Percentiles rank a stretch among this genome's conserved stretches.
These are phyloP conservation scores for Anthostomella pinea DNA, from an alignment of 2,329 filamentous ascomycete genomes.

Conservation along the genomic window DNA sequence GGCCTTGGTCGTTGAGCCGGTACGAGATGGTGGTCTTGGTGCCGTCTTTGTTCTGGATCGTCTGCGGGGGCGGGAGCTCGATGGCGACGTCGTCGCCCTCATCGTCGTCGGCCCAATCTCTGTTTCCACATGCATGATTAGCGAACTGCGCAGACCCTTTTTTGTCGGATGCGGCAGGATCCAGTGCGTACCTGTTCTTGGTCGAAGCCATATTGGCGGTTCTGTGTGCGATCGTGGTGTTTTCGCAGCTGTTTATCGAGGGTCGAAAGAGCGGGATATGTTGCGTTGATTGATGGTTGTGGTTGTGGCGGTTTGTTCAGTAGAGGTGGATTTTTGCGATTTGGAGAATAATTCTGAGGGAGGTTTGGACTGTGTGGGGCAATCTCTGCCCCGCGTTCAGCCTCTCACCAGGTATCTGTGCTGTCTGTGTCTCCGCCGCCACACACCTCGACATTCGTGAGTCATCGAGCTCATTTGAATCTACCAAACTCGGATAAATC, in stretches of 20 bases:
- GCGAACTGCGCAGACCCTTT: no score
- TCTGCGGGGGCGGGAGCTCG: conserved; percentile 79
- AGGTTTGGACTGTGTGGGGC: conserved; percentile 19
- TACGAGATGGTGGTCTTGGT: conserved; percentile 94
- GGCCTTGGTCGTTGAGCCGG: conserved; percentile 85
- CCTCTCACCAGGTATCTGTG: no score
- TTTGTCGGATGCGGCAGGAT: not conserved
- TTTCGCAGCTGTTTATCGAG: not conserved
- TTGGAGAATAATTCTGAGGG: conserved; percentile 25
- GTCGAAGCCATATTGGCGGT: conserved; percentile 22
- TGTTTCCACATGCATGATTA: conserved; percentile 10
- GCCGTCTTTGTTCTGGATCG: conserved; percentile 96
- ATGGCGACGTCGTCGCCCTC: conserved; percentile 71
- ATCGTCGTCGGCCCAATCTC: conserved; percentile 95
- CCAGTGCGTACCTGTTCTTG: conserved; percentile 16
- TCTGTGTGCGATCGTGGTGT: not conserved
- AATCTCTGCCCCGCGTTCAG: conserved; percentile 7
- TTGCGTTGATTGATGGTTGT: conserved; percentile 9
- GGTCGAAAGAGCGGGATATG: not conserved
- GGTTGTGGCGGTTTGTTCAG: not conserved
- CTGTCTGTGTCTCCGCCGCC: not conserved
- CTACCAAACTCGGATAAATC: no score
- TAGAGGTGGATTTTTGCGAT: conserved; percentile 22
- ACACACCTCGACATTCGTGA: not conserved
- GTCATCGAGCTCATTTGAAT: no score